Evolutionary conservation across 129 eudicot species (phyloP), one percentile per base, ranked within the genome.

Genomic region (Daucus carota): DNA sequence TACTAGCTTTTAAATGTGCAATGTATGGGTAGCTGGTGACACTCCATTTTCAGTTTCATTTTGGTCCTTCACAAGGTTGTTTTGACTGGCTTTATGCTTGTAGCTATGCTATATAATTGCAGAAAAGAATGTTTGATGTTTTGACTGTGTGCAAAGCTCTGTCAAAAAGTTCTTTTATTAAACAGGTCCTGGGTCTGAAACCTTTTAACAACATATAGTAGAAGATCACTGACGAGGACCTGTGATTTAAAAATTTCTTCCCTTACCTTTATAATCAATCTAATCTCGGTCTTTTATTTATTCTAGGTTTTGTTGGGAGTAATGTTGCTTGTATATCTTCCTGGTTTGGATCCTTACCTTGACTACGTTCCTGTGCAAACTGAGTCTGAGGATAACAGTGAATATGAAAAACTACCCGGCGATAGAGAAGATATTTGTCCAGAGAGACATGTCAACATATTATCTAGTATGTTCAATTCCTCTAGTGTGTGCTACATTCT

Each of bases 391-490:
- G 88, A 79, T 52, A 86, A 83, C 73, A 82, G 70, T 57, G 89
- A 84, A 75, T 82, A 87, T 78, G 93, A 87, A 77, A 87, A 82
- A 86, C 90, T 88, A 82, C 85, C 84, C 67, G 90, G 82, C 16
- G 89, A 63, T 12, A 6, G 84, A 40, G 96, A 92, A 75, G 81
- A 87, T 68, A 77, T 87, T 80, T 92, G 97, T 79, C 97, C 97
- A 1, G 97, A 92, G 83, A 89, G 91, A 76, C 87, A 78, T 41
- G 89, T 86, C 78, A 89, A 84, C 88, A 79, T 89, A 78, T 81
- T 92, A 66, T 89, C 97, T 71, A 92, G 97, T 92, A 83, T 36
- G 97, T 83, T 43, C 42, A 33, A 59, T 48, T 57, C 18, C 65
- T 8, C 77, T 79, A 29, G 70, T 38, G 9, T 22, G 17, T 38